Conservation (phyloP, 371 early-diverging fungal genomes). For the Actinomortierella ambigua region DNA sequence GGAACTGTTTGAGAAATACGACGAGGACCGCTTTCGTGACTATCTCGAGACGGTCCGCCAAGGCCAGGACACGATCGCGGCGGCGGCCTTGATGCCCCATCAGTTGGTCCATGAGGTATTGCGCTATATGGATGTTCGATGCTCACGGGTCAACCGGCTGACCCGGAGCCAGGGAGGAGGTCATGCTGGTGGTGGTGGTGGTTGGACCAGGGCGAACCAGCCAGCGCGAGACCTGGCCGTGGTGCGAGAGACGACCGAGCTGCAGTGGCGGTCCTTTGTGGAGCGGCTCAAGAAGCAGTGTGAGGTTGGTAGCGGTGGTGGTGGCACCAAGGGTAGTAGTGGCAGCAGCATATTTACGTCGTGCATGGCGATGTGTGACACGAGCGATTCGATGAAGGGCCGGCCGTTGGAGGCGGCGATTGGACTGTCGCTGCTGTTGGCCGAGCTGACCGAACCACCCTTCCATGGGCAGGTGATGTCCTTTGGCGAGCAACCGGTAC, state of each 20-base stretch:
- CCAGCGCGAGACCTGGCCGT: no score
- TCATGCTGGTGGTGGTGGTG: no score
- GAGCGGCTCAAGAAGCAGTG: conserved; percentile 17
- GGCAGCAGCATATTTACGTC: conserved; percentile 24
- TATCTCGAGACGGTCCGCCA: conserved; percentile 45
- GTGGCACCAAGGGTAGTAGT: no score
- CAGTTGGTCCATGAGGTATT: conserved; percentile 43
- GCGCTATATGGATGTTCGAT: neutral
- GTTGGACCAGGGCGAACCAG: no score
- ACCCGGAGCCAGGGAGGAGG: no score
- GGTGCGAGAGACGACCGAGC: conserved; percentile 13
- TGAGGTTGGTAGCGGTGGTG: no score
- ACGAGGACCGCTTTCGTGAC: conserved; percentile 31
- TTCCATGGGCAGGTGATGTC: conserved; percentile 52
- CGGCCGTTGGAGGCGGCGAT: conserved; percentile 50
- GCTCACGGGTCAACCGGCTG: conserved; percentile 4
- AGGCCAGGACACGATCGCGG: conserved; percentile 53
- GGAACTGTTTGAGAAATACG: conserved; percentile 44
- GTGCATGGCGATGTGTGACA: conserved; percentile 54
- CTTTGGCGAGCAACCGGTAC: conserved; percentile 44
- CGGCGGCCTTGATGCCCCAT: conserved; percentile 53
- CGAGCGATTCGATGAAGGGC: conserved; percentile 56
- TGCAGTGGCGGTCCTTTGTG: conserved; percentile 22
- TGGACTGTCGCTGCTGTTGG: conserved; percentile 52
- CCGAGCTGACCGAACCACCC: conserved; percentile 49